phyloP scores from a whole-genome alignment of 169 alveolate species.

The Eimeria acervulina region DNA sequence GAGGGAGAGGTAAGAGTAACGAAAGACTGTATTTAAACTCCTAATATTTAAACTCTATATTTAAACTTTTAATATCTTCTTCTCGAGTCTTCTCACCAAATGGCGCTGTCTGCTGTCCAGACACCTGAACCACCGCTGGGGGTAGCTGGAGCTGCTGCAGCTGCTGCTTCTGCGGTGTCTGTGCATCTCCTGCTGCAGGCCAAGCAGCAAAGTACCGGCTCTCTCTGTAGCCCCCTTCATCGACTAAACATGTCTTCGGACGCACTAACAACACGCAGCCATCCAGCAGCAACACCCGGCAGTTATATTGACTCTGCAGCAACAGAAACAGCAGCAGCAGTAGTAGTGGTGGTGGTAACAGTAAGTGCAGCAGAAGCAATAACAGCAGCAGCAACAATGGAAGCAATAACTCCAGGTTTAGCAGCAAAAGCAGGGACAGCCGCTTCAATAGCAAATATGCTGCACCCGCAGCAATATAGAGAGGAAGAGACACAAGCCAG shows the following conservation, averaged over 20 bases:
- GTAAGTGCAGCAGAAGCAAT: neutral
- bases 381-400: neutral
- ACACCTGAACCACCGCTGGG: slow-evolving; percentile 72
- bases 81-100: slow-evolving; percentile 88
- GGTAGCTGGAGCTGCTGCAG: slow-evolving; percentile 83
- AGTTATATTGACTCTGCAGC: slow-evolving; percentile 88
- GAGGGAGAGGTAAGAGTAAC: no score
- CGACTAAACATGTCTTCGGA: slow-evolving; percentile 93
- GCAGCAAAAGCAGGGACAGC: no score
- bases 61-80: no score
- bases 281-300: slow-evolving; percentile 89
- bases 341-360: neutral
- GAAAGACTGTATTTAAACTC: no score
- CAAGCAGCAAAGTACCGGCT: slow-evolving; percentile 93
- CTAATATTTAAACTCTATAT: no score
- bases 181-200: slow-evolving; percentile 55
- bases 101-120: slow-evolving; percentile 85
- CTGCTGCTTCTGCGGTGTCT: neutral
- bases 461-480: no score
- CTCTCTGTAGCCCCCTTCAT: slow-evolving; percentile 94
- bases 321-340: neutral
- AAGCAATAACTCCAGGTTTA: no score
- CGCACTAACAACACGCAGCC: slow-evolving; percentile 90
- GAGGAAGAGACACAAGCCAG: no score
- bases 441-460: no score